A percentile compares a stretch with the other conserved stretches of the same genome.
Conservation (phyloP, 2,329 filamentous ascomycete genomes). For the Sclerotinia sclerotiorum region DNA sequence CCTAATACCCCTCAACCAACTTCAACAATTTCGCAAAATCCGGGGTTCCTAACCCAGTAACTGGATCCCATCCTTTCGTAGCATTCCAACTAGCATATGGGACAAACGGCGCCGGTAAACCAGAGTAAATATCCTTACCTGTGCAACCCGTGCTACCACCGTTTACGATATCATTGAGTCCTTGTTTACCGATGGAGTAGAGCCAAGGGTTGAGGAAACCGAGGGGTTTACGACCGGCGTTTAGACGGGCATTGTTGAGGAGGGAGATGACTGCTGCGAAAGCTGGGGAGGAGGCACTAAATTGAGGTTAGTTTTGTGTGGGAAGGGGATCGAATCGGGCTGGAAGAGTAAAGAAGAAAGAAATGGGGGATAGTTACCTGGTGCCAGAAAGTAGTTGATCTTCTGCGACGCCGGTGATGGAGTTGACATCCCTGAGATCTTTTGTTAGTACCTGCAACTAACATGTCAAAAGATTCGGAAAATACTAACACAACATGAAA, state of each 20-base stretch:
- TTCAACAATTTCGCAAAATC: conserved; percentile 44
- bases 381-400: conserved; percentile 29
- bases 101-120: conserved; percentile 32
- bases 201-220: conserved; percentile 63
- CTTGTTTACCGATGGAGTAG: conserved; percentile 50
- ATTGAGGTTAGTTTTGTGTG: conserved; percentile 22
- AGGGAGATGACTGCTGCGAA: conserved; percentile 59
- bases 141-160: conserved; percentile 43
- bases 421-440: conserved; percentile 39
- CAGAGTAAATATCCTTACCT: conserved; percentile 34
- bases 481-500: conserved; percentile 43
- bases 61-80: conserved; percentile 47
- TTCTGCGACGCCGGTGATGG: conserved; percentile 43
- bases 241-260: conserved; percentile 60
- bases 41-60: conserved; percentile 51
- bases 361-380: conserved; percentile 23
- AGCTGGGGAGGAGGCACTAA: conserved; percentile 55
- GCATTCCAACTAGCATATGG: conserved; percentile 46
- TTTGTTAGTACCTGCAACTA: not conserved
- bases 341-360: not conserved
- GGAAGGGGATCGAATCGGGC: not conserved
- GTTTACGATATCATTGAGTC: conserved; percentile 48
- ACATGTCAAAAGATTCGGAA: not conserved
- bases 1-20: conserved; percentile 13
- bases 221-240: conserved; percentile 46